Evolutionary conservation across 1,284 basidiomycete genomes (phyloP), one percentile per base, ranked within the genome.

Genomic region (Polyporus tsugae): DNA sequence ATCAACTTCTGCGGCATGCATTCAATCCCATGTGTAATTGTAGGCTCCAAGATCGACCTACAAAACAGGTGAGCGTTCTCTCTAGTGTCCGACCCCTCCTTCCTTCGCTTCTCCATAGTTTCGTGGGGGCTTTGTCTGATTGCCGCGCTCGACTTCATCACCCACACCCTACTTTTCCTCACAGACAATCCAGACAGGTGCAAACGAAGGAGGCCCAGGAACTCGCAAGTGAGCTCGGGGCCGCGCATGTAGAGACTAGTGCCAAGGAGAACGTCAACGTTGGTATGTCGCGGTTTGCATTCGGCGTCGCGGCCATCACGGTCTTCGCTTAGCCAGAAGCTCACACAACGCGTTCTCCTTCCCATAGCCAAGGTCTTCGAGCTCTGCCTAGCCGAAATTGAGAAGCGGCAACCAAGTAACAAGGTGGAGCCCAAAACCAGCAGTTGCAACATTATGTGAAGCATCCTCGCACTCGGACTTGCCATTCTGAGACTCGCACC

Each of bases 31-130:
- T 97, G 97, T 81, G 96, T 99, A 57, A 91, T 99, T 72, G 97
- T 98, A 33, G 97, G 97, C 17, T 94, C 98, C 76, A 99, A 99
- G 87, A 87, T 87, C 66, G 97, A 99, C 84, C 82, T 99, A 79
- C 86, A 82, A 77, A 86, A 78, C 79, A 93, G 86, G 92, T 95
- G 80, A 79, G 85, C 81, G 74, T 74, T 41, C 33, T 25, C 29
- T 15, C 29, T 36, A 35, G 39, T 57, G 52, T 29, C 61, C 63
- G 36, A 46, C 61, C 33, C 72, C 55, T 53, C 59, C 59, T 22
- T 42, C 49, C n/a, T 41, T 39, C 60, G 29, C 58, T 49, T 58
- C 44, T 58, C 74, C 64, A 64, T 29, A 22, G 29, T 25, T 58
- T 22, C 59, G 39, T 38, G 29, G 60, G 57, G 22, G 35, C 39